Conservation (phyloP, 306 rosid genomes). For the Oemleria cerasiformis region DNA sequence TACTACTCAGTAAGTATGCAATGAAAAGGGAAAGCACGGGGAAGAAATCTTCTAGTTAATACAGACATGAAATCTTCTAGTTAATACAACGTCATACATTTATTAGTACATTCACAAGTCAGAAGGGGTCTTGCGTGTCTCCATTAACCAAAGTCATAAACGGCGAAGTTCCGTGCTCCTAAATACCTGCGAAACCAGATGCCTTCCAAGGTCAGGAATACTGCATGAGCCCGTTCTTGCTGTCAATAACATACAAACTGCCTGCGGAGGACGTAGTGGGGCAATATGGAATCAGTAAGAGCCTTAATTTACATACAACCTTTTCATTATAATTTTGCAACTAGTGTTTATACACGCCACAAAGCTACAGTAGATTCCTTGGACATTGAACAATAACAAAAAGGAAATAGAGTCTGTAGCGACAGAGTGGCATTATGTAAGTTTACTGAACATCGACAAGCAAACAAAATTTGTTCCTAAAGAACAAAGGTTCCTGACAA, state of each 20-base stretch:
- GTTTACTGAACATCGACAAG: neutral
- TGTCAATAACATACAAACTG: neutral
- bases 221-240: constrained; percentile 8
- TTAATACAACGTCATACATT: constrained; percentile 14
- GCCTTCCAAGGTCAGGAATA: constrained; percentile 13
- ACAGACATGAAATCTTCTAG: constrained; percentile 7
- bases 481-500: neutral
- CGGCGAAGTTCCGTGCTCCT: neutral
- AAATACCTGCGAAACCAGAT: constrained; percentile 1
- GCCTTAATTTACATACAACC: neutral
- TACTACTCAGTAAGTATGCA: neutral
- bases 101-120: neutral
- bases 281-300: neutral
- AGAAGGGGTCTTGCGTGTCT: neutral
- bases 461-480: neutral
- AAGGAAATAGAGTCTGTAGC: neutral
- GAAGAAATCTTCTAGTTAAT: constrained; percentile 1
- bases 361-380: neutral
- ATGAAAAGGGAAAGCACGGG: neutral
- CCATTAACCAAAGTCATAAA: constrained; percentile 11
- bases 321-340: neutral
- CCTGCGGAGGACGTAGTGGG: neutral
- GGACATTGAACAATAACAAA: neutral
- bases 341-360: neutral
- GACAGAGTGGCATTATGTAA: neutral